Conservation (phyloP, 305 asterid species). For the Caryopteris hybrid region DNA sequence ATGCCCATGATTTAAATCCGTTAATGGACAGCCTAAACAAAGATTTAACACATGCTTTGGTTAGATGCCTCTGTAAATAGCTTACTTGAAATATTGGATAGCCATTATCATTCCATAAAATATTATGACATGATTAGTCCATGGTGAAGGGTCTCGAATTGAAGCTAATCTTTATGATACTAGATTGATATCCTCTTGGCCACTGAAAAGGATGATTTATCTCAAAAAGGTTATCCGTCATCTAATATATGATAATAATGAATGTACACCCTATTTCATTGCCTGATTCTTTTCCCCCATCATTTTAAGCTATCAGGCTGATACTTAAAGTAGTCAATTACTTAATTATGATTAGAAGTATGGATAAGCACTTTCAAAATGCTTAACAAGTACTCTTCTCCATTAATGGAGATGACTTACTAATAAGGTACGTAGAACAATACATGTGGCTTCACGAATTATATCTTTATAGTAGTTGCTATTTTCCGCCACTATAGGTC, state of each 20-base stretch:
- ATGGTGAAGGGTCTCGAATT: not conserved
- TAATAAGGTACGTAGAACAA: not conserved
- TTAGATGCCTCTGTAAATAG: not conserved
- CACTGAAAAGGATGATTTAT: not conserved
- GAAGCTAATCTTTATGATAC: conserved; percentile 3
- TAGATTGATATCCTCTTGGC: not conserved
- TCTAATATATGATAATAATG: not conserved
- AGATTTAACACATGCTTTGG: not conserved
- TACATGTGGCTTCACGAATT: not conserved
- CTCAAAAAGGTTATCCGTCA: not conserved
- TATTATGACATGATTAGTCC: conserved; percentile 1
- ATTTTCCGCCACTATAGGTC: conserved; percentile 40
- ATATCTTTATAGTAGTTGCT: not conserved
- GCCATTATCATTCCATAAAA: not conserved
- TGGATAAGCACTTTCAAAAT: conserved; percentile 7
- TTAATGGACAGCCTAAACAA: not conserved
- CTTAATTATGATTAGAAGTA: not conserved
- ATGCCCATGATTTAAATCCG: conserved; percentile 5
- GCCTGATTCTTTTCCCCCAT: not conserved
- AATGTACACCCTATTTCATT: not conserved
- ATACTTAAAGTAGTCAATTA: not conserved
- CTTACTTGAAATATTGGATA: not conserved
- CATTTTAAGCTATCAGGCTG: not conserved
- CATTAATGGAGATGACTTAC: not conserved
- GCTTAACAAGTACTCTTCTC: not conserved